Evolutionary conservation across 331 rosid species (phyloP), one percentile per base, ranked within the genome.

Genomic region (Cydonia oblonga): DNA sequence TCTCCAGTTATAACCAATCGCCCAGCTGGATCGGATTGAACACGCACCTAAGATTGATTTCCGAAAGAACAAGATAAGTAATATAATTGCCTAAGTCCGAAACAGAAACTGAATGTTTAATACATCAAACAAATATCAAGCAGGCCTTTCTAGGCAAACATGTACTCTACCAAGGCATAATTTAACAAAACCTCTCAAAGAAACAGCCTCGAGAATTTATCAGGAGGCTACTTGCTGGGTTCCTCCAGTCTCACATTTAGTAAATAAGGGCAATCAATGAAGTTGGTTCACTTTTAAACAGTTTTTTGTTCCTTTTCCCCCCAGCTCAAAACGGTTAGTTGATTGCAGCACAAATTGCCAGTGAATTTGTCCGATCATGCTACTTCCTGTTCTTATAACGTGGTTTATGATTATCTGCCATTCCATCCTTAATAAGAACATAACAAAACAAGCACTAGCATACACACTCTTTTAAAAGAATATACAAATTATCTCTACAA

Each of bases 21-120:
- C 67, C 97, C 99, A 2, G 92, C 92, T 5, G 99, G 96, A 76
- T 95, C 99, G 54, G 99, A 89, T 77, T 95, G 99, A 54, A 95
- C 99, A 7, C 96, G 97, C 72, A 95, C 97, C 99, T 90, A 73
- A 66, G 68, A 74, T 77, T 74, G 32, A 40, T 67, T 56, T 42
- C 33, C 62, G 9, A 72, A 79, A 72, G 72, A 64, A 75, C 23
- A 73, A 25, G 77, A 33, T 69, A 65, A 68, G 32, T 14, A 46
- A 71, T 14, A 29, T 11, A 64, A 77, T 16, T 32, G 16, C 26
- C n/a, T n/a, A n/a, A n/a, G n/a, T n/a, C n/a, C 0, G 0, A 5
- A 42, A 59, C 23, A 46, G 13, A 68, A 30, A 33, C 51, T 61
- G 44, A 44, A 9, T 7, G 16, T 42, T 13, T 2, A 24, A 24